Base-by-base conservation (phyloP, 345 rosid species). In the Populus davidiana region DNA sequence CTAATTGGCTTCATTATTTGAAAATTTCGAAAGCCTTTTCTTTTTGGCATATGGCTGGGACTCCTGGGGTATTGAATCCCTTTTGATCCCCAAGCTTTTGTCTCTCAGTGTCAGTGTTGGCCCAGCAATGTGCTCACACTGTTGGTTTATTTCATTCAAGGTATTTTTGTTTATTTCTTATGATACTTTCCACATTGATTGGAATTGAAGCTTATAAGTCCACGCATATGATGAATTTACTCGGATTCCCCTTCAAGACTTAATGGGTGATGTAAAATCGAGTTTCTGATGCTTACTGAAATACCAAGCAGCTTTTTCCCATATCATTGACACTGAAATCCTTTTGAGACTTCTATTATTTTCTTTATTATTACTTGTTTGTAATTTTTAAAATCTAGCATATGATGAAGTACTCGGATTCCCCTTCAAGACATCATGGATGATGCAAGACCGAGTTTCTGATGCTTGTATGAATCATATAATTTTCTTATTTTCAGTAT, bases 191-290 rank as follows among this genome's bases (percentile, higher is more conserved):
- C 4, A 35, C 1, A 6, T 63, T 33, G 8, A 12, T 1, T 47
- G 17, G 25, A 8, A 31, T 43, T 20, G 5, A 70, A 27, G 41
- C 50, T 10, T 67, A 5, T 29, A 20, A 21, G 10, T 31, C 21
- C 3, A 0, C 69, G 89, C 86, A 85, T 59, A 63, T 86, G 92
- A 87, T 71, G 89, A 86, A 21, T 80, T 59, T 74, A 80, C 88
- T 89, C 84, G 86, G 92, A 89, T 89, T 89, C 87, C 86, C 88
- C 85, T 83, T 86, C 89, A 82, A 62, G 88, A 88, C 86, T 59
- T 75, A 20, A 25, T 82, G 90, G 83, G 74, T 83, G 92, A 86
- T 91, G 90, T 69, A 77, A 82, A 86, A 82, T 76, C 86, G 89
- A 86, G 90, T 47, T 84, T 88, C 91, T 88, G 92, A 87, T 88